phyloP scores from a whole-genome alignment of 1,139 yeast genomes.

The Kurtzmaniella natalensis region DNA sequence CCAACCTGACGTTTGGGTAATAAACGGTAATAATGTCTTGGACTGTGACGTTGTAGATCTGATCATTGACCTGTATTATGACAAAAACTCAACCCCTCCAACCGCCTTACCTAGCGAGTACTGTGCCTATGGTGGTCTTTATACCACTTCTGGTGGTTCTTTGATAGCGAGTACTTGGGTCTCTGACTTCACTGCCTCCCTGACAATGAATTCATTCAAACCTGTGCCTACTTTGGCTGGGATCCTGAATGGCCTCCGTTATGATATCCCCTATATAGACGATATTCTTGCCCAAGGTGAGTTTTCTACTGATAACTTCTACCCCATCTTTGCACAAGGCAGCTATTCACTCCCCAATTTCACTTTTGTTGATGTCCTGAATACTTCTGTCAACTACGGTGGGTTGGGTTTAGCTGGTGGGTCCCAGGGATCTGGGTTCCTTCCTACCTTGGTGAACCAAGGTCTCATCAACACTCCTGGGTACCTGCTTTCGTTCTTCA shows the following conservation, averaged over 20 bases:
- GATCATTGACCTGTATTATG: conserved; percentile 17
- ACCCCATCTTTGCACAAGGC: conserved; percentile 12
- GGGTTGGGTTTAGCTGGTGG: conserved; percentile 51
- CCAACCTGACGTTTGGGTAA: conserved; percentile 37
- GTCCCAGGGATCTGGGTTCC: conserved; percentile 36
- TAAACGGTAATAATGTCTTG: conserved; percentile 21
- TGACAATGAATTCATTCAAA: conserved; percentile 8
- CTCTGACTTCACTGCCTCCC: too few relatives aligned
- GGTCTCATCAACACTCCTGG: conserved; percentile 42
- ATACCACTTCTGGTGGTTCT: conserved; percentile 11
- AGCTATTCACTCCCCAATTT: conserved; percentile 17
- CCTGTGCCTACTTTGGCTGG: conserved; percentile 9
- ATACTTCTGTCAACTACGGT: conserved; percentile 23
- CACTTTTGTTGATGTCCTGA: conserved; percentile 25
- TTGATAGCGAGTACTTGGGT: conserved; percentile 4
- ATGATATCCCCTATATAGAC: conserved; percentile 26
- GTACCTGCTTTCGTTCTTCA: conserved; percentile 51
- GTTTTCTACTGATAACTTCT: conserved; percentile 21
- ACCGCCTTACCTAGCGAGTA: conserved; percentile 18
- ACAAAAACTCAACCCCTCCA: conserved; percentile 10
- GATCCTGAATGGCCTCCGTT: conserved; percentile 14
- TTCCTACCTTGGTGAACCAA: conserved; percentile 27
- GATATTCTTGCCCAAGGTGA: conserved; percentile 24
- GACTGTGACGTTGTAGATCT: conserved; percentile 19
- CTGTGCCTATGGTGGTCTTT: conserved; percentile 28